These are phyloP conservation scores for Pseudogymnoascus sp. DNA, from an alignment of 2,329 filamentous ascomycete genomes.

Conservation along the genomic window DNA sequence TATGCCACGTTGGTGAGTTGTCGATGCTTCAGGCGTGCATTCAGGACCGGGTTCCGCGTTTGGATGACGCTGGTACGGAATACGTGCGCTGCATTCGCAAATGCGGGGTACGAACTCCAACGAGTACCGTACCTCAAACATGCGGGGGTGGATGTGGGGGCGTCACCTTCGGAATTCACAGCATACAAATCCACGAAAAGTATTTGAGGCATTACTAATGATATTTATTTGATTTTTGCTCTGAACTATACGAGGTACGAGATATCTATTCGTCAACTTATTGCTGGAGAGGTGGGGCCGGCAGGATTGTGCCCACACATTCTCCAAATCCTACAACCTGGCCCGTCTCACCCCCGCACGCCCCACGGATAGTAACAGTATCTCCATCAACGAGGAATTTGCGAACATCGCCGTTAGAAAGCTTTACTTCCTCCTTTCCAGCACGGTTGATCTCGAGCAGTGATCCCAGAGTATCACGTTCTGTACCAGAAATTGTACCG, in stretches of 20 bases:
- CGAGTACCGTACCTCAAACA: neutral
- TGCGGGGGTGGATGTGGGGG: neutral
- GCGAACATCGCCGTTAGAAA: slow-evolving; percentile 58
- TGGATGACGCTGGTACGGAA: neutral
- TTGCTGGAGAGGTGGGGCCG: slow-evolving; percentile 9
- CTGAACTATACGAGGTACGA: neutral
- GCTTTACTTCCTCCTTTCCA: slow-evolving; percentile 55
- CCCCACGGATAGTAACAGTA: slow-evolving; percentile 56
- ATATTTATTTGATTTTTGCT: neutral
- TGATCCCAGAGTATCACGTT: slow-evolving; percentile 53
- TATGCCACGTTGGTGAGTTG: neutral
- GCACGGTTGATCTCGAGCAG: slow-evolving; percentile 64
- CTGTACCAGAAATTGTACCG: slow-evolving; percentile 65
- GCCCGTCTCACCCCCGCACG: slow-evolving; percentile 53
- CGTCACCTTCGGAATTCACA: neutral
- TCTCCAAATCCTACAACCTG: slow-evolving; percentile 70
- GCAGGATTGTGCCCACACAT: slow-evolving; percentile 52
- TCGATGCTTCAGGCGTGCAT: neutral
- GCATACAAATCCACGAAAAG: neutral
- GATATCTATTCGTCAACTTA: neutral
- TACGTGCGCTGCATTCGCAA: neutral
- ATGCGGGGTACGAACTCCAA: neutral
- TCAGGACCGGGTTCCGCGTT: neutral
- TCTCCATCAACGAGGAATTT: slow-evolving; percentile 70
- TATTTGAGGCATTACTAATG: neutral